phyloP scores from a whole-genome alignment of 495 filamentous ascomycete genomes.

The Xylaria scruposa region DNA sequence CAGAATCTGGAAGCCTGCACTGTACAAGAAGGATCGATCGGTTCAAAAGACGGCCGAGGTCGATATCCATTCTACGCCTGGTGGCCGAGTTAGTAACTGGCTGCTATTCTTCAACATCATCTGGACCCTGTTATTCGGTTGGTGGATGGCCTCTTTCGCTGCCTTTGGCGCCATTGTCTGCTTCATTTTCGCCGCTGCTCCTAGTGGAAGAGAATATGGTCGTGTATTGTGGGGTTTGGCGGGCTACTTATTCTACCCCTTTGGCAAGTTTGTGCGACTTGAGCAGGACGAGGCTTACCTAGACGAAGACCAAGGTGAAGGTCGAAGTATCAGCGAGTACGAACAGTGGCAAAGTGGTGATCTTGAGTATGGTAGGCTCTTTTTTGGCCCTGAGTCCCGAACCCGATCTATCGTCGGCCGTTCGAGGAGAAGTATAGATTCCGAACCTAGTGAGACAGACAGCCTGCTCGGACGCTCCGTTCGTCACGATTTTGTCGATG shows the following conservation, averaged over 20 bases:
- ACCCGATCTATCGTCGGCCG: constrained; percentile 87
- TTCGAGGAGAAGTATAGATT: constrained; percentile 87
- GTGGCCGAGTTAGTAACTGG: constrained; percentile 82
- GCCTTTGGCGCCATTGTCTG: constrained; percentile 75
- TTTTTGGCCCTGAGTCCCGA: constrained; percentile 81
- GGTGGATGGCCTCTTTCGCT: constrained; percentile 90
- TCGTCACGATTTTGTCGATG: constrained; percentile 40
- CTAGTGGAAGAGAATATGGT: constrained; percentile 86
- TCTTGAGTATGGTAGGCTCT: constrained; percentile 90
- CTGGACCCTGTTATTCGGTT: constrained; percentile 93
- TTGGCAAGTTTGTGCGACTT: constrained; percentile 92
- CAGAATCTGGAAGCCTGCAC: constrained; percentile 95
- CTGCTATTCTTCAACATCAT: constrained; percentile 84
- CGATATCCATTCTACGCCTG: constrained; percentile 95
- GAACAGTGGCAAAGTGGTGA: constrained; percentile 99
- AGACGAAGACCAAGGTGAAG: constrained; percentile 97
- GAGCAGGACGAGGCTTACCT: constrained; percentile 93
- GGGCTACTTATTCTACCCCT: constrained; percentile 91
- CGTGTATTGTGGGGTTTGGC: constrained; percentile 83
- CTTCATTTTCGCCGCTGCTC: constrained; percentile 77
- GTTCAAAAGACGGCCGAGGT: constrained; percentile 96
- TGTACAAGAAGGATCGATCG: constrained; percentile 97
- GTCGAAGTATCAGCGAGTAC: constrained; percentile 98
- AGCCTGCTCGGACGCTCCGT: constrained; percentile 79
- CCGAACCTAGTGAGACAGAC: constrained; percentile 79